Base-by-base conservation (phyloP, 2,329 filamentous ascomycete species). In the Graphium sp. region DNA sequence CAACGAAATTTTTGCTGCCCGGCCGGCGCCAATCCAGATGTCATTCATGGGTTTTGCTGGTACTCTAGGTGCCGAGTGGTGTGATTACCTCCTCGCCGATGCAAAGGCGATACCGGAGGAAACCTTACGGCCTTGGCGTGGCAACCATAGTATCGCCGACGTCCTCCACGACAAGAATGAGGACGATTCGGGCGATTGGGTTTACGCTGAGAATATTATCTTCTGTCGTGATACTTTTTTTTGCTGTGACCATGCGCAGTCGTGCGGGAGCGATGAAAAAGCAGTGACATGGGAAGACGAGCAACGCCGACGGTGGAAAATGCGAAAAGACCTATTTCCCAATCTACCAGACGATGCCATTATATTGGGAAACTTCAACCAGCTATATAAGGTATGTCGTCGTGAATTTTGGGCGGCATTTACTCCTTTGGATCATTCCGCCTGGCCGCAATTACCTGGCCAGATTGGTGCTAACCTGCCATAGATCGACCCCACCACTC, bases 1-100 rank as follows among this genome's bases (percentile, higher is more conserved):
- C 15, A 98, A 98, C 41, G 89, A 98, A 46, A 77, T 98, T 4
- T 98, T 98, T 48, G 89, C 89, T 14, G 89, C 89, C 14, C 73
- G 91, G 16, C 83, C 89, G 11, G 84, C 85, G 3, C 89, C 89
- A 0, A 83, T 98, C 24, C 89, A 98, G 39, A 98, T 98, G 89
- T 93, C 89, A 0, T 98, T 98, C 44, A 98, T 98, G 89, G 89
- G 89, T 1, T 98, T 98, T 47, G 89, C 89, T 0, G 89, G 89
- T 7, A 94, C 87, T 0, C 58, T 98, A 1, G 89, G 89, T 5
- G 89, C 89, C 3, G 89, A 98, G 47, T 98, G 89, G 89, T 98
- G 89, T 41, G 89, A 98, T 48, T 98, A 98, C 44, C 74, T 98
- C 11, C 66, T 95, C 16, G 85, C 89, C 4, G 89, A 98, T 44